These are phyloP conservation scores for Yamadazyma sp. DNA, from an alignment of 1,139 yeast genomes.

Conservation along the genomic window DNA sequence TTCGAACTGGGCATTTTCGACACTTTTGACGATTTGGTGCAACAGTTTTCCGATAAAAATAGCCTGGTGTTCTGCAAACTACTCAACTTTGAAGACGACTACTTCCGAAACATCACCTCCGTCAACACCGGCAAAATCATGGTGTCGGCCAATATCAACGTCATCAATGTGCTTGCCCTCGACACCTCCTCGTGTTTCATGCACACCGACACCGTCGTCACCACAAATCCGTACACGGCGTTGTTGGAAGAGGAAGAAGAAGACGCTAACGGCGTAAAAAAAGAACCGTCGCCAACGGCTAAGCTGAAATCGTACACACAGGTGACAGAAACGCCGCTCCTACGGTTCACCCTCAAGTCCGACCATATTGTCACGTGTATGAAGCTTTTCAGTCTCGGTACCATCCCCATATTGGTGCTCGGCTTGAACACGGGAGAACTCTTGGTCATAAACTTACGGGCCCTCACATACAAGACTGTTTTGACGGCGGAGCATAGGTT, in stretches of 20 bases:
- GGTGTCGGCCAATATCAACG: constrained; percentile 36
- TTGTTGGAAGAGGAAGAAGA: constrained; percentile 12
- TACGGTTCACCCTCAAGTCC: constrained; percentile 31
- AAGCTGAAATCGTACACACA: constrained; percentile 18
- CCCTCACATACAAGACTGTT: constrained; percentile 28
- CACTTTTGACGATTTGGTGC: constrained; percentile 7
- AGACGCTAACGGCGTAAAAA: neutral
- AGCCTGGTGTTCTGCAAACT: constrained; percentile 19
- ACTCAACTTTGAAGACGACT: constrained; percentile 26
- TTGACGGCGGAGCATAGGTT: constrained; percentile 20
- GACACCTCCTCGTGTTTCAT: constrained; percentile 24
- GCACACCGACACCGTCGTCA: constrained; percentile 20
- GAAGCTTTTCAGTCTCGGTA: constrained; percentile 23
- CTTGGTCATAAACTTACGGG: constrained; percentile 27
- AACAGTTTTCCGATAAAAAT: constrained; percentile 5
- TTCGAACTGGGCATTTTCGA: constrained; percentile 5
- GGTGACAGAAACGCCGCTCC: constrained; percentile 32
- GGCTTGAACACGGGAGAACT: constrained; percentile 42
- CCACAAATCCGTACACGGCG: constrained; percentile 26
- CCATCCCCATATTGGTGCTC: constrained; percentile 29
- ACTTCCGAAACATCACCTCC: constrained; percentile 20
- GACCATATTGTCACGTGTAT: constrained; percentile 30
- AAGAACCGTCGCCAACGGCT: neutral
- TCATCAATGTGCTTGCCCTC: constrained; percentile 37
- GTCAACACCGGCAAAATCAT: constrained; percentile 19